These are phyloP conservation scores for Cardamine occulta DNA, from an alignment of 345 rosid genomes.

Conservation along the genomic window DNA sequence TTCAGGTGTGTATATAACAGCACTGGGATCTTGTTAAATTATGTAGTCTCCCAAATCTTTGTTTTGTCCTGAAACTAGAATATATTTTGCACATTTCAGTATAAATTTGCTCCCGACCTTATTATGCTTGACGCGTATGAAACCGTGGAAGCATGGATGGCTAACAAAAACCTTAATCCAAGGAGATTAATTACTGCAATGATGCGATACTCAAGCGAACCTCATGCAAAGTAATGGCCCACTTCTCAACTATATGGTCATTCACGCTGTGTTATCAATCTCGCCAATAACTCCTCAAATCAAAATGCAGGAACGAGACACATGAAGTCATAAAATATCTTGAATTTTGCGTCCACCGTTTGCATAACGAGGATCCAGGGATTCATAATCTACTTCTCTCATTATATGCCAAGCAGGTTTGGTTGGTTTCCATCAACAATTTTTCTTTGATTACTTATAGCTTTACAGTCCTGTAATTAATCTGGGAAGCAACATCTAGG, in stretches of 20 bases:
- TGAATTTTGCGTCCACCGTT: slow-evolving; percentile 86
- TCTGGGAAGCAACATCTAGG: slow-evolving; percentile 11
- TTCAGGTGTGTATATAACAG: slow-evolving; percentile 66
- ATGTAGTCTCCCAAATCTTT: slow-evolving; percentile 33
- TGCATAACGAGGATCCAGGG: slow-evolving; percentile 98
- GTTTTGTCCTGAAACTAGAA: slow-evolving; percentile 26
- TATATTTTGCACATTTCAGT: slow-evolving; percentile 55
- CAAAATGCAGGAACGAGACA: slow-evolving; percentile 87
- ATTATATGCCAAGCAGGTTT: slow-evolving; percentile 95
- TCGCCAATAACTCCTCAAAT: slow-evolving; percentile 9
- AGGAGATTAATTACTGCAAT: slow-evolving; percentile 95
- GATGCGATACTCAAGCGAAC: slow-evolving; percentile 99
- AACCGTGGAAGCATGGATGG: slow-evolving; percentile 99
- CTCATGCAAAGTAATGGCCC: slow-evolving; percentile 89
- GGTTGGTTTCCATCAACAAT: slow-evolving; percentile 24
- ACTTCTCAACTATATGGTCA: slow-evolving; percentile 2
- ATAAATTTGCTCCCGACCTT: slow-evolving; percentile 94
- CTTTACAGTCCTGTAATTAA: neutral
- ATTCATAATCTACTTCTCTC: slow-evolving; percentile 94
- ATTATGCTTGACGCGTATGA: slow-evolving; percentile 97
- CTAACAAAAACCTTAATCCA: slow-evolving; percentile 81
- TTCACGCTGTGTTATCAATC: slow-evolving; percentile 16
- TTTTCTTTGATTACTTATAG: slow-evolving; percentile 17
- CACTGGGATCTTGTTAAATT: slow-evolving; percentile 9
- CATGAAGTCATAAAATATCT: slow-evolving; percentile 97